Evolutionary conservation across 129 eudicot species (phyloP), one percentile per base, ranked within the genome.

Genomic region (Tagetes erecta): DNA sequence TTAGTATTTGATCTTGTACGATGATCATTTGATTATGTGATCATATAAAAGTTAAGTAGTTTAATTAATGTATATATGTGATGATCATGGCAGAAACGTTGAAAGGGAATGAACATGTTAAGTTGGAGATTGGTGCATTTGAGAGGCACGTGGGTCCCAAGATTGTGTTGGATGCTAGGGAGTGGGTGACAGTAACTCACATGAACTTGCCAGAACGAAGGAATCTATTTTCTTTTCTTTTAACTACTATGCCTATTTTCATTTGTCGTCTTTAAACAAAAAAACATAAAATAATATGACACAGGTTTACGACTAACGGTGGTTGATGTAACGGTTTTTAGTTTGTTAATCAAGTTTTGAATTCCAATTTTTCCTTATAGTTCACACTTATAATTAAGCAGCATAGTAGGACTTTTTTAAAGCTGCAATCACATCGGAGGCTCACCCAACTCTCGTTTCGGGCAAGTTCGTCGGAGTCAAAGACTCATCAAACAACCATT

Each of bases 161-260:
- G 64, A 33, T 51, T 67, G 78, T 78, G 86, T 79, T 81, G 82
- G 84, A 64, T 78, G 75, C 68, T 80, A 81, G 77, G 84, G 80
- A 80, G 86, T 81, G 86, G 89, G 81, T 85, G 89, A 72, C 84
- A 79, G 89, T 46, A 67, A 72, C 79, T 83, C 86, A 83, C 83
- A 83, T 79, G 86, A 83, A 74, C 8, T 69, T 55, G 80, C 80
- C 76, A 80, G 76, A 79, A 62, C 67, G 84, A 79, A 62, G 72
- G 84, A 74, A 69, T 74, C 76, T 53, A 80, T 75, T 59, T 49
- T 78, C 49, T 14, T 12, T 67, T 67, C 35, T 68, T 68, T 67
- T 20, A 73, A 58, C 57, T 11, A 73, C 56, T 58, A 31, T 58
- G n/a, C 77, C 42, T 31, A 31, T 73, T 73, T 58, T 2, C 53